Conservation (phyloP, 2,329 filamentous ascomycete species). For the Aspergillus proliferans region DNA sequence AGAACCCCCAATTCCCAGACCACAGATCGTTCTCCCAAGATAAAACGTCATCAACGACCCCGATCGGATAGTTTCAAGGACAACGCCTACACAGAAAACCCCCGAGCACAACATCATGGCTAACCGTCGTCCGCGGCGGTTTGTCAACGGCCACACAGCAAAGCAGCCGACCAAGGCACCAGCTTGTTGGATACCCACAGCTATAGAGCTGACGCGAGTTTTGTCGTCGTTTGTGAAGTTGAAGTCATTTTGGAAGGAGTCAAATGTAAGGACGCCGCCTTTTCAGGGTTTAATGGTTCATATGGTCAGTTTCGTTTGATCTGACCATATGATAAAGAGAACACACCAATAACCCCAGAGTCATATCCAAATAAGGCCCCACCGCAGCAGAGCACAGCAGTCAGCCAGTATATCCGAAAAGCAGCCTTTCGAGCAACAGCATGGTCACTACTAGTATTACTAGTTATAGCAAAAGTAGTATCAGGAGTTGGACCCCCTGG, state of each 20-base stretch:
- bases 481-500: not conserved
- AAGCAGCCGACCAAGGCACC: conserved; percentile 50
- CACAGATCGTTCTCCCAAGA: conserved; percentile 43
- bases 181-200: conserved; percentile 48
- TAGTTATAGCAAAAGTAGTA: not conserved
- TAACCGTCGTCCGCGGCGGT: conserved; percentile 40
- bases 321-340: not conserved
- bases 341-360: conserved; percentile 38
- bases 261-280: conserved; percentile 45
- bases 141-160: conserved; percentile 44
- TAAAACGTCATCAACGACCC: conserved; percentile 43
- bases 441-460: not conserved
- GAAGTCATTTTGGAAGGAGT: conserved; percentile 41
- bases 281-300: not conserved
- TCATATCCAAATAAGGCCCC: conserved; percentile 43
- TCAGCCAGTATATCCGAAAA: conserved; percentile 48
- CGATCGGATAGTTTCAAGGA: conserved; percentile 45
- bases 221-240: conserved; percentile 33
- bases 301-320: no score
- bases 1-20: conserved; percentile 45
- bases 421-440: conserved; percentile 25
- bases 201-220: conserved; percentile 43
- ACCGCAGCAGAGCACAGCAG: conserved; percentile 47
- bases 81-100: conserved; percentile 41
- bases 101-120: conserved; percentile 42